Evolutionary conservation across 108 stramenopile genomes (phyloP), one percentile per base, ranked within the genome.

Genomic region (Licmophora abbreviata): DNA sequence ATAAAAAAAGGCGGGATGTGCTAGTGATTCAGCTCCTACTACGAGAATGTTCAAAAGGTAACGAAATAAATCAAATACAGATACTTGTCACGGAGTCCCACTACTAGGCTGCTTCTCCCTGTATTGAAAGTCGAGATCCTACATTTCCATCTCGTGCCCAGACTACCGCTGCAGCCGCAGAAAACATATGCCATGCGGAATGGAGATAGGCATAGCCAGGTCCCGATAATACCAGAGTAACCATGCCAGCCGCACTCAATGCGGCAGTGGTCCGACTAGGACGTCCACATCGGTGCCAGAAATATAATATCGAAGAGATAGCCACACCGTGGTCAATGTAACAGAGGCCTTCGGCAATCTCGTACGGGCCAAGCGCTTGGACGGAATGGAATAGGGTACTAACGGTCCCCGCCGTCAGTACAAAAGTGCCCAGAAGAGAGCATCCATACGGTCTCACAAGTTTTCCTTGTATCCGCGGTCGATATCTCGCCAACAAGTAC

Each of bases 301-400:
- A 74, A 46, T 64, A 68, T 15, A 42, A 57, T 18, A 22, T 32
- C 0, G 73, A 60, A 20, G 67, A 50, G 17, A 58, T 34, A 3
- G 73, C 73, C 2, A 74, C 53, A 7, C 52, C 73, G 42, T 74
- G 73, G 60, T 74, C 73, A 29, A 74, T 14, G 33, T 61, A 74
- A 44, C 58, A 67, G 23, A 68, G 41, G 28, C 33, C 44, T 40
- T 68, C 63, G 11, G 73, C 58, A 14, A 74, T 24, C 17, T 40
- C 36, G 27, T 59, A 49, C 7, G 50, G 34, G 14, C 63, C 73
- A 48, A 74, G 35, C 27, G 67, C 57, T 44, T 74, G 73, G 2
- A 65, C 54, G 7, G 63, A 48, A 46, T 74, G 73, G 36, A 59
- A 74, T 18, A 74, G 41, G 0, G 66, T 63, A 25, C 59, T 61